Conservation (phyloP, 805 yeast species). For the Candida awuae region DNA sequence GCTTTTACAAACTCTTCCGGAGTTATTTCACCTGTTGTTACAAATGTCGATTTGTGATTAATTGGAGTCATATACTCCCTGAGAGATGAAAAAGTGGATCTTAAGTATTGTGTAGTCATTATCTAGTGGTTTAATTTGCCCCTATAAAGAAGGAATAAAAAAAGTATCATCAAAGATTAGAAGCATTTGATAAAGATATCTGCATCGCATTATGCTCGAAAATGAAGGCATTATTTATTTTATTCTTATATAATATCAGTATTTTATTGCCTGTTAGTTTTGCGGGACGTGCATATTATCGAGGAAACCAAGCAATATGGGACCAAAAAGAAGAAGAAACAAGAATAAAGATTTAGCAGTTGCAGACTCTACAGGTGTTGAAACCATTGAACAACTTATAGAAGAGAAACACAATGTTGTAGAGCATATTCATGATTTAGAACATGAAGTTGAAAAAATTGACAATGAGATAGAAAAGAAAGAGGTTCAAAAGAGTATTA, state of each 20-base stretch:
- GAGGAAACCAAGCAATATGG: not conserved
- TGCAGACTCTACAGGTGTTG: not conserved
- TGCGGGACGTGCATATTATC: no score
- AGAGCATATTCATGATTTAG: slow-evolving; percentile 6
- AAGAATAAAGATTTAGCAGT: not conserved
- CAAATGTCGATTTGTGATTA: slow-evolving; percentile 76
- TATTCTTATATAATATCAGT: no score
- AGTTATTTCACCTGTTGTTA: slow-evolving; percentile 81
- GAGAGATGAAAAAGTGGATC: slow-evolving; percentile 74
- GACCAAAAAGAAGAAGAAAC: not conserved
- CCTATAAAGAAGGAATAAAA: not conserved
- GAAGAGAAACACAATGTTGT: slow-evolving; percentile 3
- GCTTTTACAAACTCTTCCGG: slow-evolving; percentile 94
- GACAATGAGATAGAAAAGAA: slow-evolving; percentile 2
- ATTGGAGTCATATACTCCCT: slow-evolving; percentile 93
- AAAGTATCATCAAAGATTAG: not conserved
- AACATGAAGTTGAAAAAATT: slow-evolving; percentile 5
- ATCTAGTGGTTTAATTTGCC: not conserved
- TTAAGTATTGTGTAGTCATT: slow-evolving; percentile 32
- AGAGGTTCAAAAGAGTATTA: not conserved
- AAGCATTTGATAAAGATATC: no score
- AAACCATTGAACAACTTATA: slow-evolving; percentile 1
- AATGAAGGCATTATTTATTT: no score
- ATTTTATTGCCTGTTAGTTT: no score
- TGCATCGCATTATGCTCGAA: no score